Conservation (phyloP, 1,284 basidiomycete genomes). For the Tausonia pullulans region DNA sequence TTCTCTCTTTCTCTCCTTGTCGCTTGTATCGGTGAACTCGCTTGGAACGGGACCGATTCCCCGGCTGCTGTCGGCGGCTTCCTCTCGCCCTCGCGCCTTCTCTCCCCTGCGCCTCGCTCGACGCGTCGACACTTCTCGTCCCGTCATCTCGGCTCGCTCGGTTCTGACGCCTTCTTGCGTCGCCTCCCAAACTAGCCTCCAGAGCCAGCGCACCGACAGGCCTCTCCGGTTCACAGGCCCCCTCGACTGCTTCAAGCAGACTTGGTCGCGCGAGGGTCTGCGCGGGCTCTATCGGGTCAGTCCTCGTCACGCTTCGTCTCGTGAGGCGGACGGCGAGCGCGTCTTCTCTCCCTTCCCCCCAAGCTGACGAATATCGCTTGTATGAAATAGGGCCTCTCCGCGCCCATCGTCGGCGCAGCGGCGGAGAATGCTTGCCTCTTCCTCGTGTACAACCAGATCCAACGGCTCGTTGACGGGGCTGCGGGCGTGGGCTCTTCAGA, state of each 20-base stretch:
- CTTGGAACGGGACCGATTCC: no score
- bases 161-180: no score
- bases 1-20: neutral
- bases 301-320: conserved; percentile 19
- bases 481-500: no score
- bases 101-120: no score
- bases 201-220: conserved; percentile 65
- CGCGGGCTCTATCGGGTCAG: conserved; percentile 67
- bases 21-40: no score
- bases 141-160: no score
- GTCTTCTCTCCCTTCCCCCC: conserved; percentile 14
- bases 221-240: conserved; percentile 63
- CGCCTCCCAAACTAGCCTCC: conserved; percentile 41
- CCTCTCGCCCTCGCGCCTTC: no score
- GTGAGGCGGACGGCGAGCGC: conserved; percentile 4
- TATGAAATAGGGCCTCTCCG: conserved; percentile 59
- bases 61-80: no score
- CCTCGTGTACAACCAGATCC: conserved; percentile 72
- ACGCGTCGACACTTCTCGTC: no score
- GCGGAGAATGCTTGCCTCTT: conserved; percentile 81
- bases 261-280: conserved; percentile 63
- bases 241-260: conserved; percentile 66
- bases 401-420: conserved; percentile 81
- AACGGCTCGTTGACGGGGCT: conserved; percentile 44
- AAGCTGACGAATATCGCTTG: neutral